Evolutionary conservation across 495 filamentous ascomycete genomes (phyloP).

Genomic region (Aspergillus panamensis): DNA sequence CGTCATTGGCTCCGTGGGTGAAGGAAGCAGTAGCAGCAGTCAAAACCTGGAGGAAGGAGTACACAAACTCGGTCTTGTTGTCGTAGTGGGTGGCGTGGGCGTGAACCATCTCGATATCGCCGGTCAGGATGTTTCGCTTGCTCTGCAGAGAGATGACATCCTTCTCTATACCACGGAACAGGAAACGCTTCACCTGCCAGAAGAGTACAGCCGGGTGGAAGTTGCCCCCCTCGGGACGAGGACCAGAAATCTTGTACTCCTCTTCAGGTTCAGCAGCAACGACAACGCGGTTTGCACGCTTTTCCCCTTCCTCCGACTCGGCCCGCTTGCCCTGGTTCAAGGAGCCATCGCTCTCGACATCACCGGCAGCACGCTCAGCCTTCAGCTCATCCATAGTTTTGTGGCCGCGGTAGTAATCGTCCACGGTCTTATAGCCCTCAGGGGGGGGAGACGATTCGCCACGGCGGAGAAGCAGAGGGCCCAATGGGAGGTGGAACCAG

Average conservation of each 20-base stretch:
- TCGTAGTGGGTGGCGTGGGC: constrained; percentile 18
- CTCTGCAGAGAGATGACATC: constrained; percentile 19
- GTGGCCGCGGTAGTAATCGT: constrained; percentile 23
- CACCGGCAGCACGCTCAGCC: constrained; percentile 10
- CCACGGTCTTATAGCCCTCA: constrained; percentile 5
- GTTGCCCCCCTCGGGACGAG: constrained; percentile 16
- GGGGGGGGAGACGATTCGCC: constrained; percentile 17
- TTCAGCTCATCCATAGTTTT: constrained; percentile 20
- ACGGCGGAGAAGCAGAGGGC: constrained; percentile 20
- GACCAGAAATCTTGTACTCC: constrained; percentile 12
- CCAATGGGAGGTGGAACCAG: constrained; percentile 12
- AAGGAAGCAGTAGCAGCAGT: constrained; percentile 20
- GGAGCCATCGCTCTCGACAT: constrained; percentile 11
- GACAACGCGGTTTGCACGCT: background rate
- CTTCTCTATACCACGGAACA: constrained; percentile 21
- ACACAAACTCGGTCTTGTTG: constrained; percentile 23
- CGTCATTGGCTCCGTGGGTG: constrained; percentile 23
- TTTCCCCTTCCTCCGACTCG: background rate
- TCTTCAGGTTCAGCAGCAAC: background rate
- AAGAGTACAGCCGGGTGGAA: constrained; percentile 14
- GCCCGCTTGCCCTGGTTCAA: background rate
- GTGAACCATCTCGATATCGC: constrained; percentile 19
- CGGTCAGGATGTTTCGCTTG: constrained; percentile 17
- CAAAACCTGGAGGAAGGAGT: constrained; percentile 20
- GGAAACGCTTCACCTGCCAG: constrained; percentile 13